Evolutionary conservation across 768 basidiomycete species (phyloP), one percentile per base, ranked within the genome.

Genomic region (Rubroboletus pulcherrimus): DNA sequence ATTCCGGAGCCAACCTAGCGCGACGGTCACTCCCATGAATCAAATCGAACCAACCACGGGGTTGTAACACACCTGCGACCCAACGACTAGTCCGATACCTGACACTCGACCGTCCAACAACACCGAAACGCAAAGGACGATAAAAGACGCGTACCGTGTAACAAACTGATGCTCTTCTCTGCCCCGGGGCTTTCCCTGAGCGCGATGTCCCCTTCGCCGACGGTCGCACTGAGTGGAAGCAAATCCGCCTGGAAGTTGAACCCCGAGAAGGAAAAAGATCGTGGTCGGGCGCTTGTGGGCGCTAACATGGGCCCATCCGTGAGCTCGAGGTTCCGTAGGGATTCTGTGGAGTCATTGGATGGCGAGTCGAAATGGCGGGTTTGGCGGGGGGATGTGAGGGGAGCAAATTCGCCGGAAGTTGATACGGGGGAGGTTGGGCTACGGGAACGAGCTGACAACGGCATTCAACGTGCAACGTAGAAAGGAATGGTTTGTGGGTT

Each of bases 1-100:
- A 97, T 97, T 34, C 93, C 93, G 17, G 93, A 95, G 15, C 93
- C 93, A 71, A 93, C 90, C 86, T 89, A 58, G 43, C 10, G 39
- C 38, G 19, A 52, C 11, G 5, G 47, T 61, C 50, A 62, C 38
- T n/a, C 4, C 24, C n/a, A 29, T 33, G 38, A 44, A 54, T 29
- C 29, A 46, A 49, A 21, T 15, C 21, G 12, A 35, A 45, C 29
- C 7, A 51, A 37, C 34, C 33, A 42, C 38, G 24, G 43, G 34
- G 30, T 5, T 33, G 29, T 50, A 21, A 53, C 51, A 45, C 49
- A 87, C 89, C 78, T 95, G 93, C 62, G 83, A 71, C 7, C 93
- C 92, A 17, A 90, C 85, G 58, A 94, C 81, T 41, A 97, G 74
- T 30, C 89, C 93, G 61, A 96, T 82, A n/a, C 89, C 93, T 92